Conservation (phyloP, 2,329 filamentous ascomycete species). For the Diaporthe vexans region DNA sequence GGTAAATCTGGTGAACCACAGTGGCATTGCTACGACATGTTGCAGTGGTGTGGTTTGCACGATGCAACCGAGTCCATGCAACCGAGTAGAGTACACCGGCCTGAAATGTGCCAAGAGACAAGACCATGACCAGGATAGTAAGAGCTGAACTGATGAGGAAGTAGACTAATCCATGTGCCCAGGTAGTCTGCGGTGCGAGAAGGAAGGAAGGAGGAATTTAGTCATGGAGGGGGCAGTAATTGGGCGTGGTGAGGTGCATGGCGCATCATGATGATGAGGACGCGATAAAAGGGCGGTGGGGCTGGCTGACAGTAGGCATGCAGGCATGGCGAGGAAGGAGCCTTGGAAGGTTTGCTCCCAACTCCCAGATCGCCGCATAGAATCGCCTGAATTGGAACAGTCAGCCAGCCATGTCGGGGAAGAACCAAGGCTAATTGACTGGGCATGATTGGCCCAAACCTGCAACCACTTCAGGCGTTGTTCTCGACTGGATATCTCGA, state of each 20-base stretch:
- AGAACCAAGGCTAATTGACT: conserved; percentile 3
- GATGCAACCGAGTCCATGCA: too few species aligned
- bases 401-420: not conserved
- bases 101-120: not conserved
- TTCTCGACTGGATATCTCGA: conserved; percentile 3
- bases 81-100: too few species aligned
- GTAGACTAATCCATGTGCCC: not conserved
- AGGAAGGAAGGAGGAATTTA: not conserved
- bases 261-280: conserved; percentile 17
- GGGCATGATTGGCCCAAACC: conserved; percentile 4
- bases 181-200: too few species aligned
- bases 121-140: not conserved
- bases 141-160: not conserved
- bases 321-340: too few species aligned
- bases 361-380: too few species aligned
- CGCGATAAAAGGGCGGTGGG: not conserved
- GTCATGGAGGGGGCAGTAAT: not conserved
- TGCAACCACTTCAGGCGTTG: not conserved
- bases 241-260: not conserved
- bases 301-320: not conserved
- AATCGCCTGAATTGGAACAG: not conserved
- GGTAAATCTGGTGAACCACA: too few species aligned
- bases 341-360: too few species aligned
- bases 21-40: not conserved
- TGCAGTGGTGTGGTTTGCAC: too few species aligned